Evolutionary conservation across 73 alveolate genomes (phyloP), one percentile per base, ranked within the genome.

Genomic region (Paramecium pentaurelia): DNA sequence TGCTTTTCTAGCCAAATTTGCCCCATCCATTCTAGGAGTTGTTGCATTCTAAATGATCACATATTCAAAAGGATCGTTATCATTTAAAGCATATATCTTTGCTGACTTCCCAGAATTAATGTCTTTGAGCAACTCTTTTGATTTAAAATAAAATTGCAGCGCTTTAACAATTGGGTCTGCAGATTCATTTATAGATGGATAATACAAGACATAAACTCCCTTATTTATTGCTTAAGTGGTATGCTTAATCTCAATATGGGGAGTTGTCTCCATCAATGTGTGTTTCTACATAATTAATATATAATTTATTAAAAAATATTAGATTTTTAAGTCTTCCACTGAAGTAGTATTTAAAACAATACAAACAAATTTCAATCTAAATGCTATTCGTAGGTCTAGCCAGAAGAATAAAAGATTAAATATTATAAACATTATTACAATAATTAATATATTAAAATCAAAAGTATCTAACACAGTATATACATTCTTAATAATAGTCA

Each of bases 321-420:
- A 4, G 11, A 38, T 38, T 2, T 38, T 38, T 38, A 8, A 22
- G 25, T 22, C 25, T 22, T 22, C 49, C 49, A 40, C 49, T 54
- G 37, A 54, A 18, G 70, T n/a, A 6, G 70, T 54, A 54, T 2
- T 51, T 0, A 20, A 51, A 51, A 38, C 8, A 22, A 0, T 0
- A 22, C 25, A 22, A 22, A 22, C 0, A 22, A 22, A 22, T 22
- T 22, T 22, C 25, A 22, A 22, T 22, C 25, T 0, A 22, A 22
- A 22, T 0, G 25, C 25, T 22, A 22, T 22, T 22, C 25, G 25
- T 22, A 22, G 0, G 25, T 22, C 0, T 22, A 22, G 25, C 25
- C 25, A 85, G 99, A 25, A 96, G 95, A 22, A 99, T 97, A 34
- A 96, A 95, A 28, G 45, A 70, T 83, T 97, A 95, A 7, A 97